Percentiles rank a stretch among this genome's conserved stretches.
phyloP scores from a whole-genome alignment of 2,329 filamentous ascomycete genomes.

The Cytospora leucostoma region DNA sequence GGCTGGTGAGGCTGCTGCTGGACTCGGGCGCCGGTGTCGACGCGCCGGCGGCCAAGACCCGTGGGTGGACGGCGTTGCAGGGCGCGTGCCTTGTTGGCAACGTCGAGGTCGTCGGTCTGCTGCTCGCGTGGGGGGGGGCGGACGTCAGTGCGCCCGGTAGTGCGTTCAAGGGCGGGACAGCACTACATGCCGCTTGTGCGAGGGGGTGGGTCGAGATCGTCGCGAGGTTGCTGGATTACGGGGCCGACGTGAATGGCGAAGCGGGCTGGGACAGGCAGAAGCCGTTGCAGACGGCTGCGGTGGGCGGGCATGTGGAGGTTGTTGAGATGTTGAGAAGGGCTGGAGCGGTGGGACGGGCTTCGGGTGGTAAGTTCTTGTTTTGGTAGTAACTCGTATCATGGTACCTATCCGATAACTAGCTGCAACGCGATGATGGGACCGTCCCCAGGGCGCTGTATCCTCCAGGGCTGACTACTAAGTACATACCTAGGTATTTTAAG shows the following conservation, averaged over 20 bases:
- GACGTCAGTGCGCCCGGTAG: constrained; percentile 33
- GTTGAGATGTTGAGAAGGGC: neutral
- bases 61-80: constrained; percentile 39
- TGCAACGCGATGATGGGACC: too few relatives aligned
- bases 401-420: too few relatives aligned
- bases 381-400: neutral
- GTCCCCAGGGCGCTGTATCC: too few relatives aligned
- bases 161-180: constrained; percentile 28
- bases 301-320: constrained; percentile 7
- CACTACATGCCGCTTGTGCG: constrained; percentile 30
- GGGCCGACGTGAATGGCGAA: constrained; percentile 20
- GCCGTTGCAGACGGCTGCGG: constrained; percentile 24
- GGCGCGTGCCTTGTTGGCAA: constrained; percentile 40
- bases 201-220: constrained; percentile 28
- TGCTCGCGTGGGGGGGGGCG: constrained; percentile 31
- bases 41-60: constrained; percentile 25
- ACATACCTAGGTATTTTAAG: too few relatives aligned
- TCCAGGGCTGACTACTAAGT: too few relatives aligned
- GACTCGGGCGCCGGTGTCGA: constrained; percentile 30
- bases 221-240: constrained; percentile 24
- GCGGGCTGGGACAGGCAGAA: constrained; percentile 25
- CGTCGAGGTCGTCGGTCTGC: constrained; percentile 34
- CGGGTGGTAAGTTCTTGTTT: neutral
- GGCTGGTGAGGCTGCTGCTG: constrained; percentile 26
- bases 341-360: neutral